A percentile compares a stretch with the other conserved stretches of the same genome.
Evolutionary conservation across 805 yeast species (phyloP).

Genomic region (Saccharomycopsis synnaedendra): DNA sequence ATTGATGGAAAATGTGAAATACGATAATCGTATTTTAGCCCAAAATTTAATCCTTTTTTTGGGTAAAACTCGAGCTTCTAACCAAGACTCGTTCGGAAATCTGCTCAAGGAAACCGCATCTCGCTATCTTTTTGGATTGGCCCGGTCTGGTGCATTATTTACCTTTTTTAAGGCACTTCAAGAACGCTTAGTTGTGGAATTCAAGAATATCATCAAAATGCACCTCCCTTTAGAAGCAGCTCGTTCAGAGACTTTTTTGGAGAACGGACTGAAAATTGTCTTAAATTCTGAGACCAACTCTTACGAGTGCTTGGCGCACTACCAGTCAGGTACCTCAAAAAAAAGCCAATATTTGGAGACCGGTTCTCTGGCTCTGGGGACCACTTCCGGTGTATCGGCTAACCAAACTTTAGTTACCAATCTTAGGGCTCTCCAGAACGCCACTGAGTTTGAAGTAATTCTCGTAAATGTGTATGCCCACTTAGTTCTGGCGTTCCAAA

Average conservation of each 20-base stretch:
- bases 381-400: constrained; percentile 2
- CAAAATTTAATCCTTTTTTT: constrained; percentile 27
- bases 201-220: constrained; percentile 58
- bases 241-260: neutral
- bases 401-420: constrained; percentile 28
- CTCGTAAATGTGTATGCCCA: constrained; percentile 46
- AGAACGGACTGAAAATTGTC: neutral
- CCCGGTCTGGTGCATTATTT: constrained; percentile 48
- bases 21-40: constrained; percentile 23
- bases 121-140: constrained; percentile 40
- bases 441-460: constrained; percentile 68
- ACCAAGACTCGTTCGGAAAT: too few species aligned
- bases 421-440: constrained; percentile 50
- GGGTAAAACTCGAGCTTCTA: neutral
- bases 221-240: constrained; percentile 37
- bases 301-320: constrained; percentile 6
- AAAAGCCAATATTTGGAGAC: constrained; percentile 1
- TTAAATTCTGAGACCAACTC: constrained; percentile 2
- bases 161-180: constrained; percentile 56
- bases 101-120: too few species aligned
- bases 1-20: constrained; percentile 19
- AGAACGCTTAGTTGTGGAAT: constrained; percentile 55
- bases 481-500: constrained; percentile 59
- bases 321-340: neutral
- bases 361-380: constrained; percentile 4